Evolutionary conservation across 2,329 filamentous ascomycete genomes (phyloP).

Genomic region (Microsporum ferrugineum): DNA sequence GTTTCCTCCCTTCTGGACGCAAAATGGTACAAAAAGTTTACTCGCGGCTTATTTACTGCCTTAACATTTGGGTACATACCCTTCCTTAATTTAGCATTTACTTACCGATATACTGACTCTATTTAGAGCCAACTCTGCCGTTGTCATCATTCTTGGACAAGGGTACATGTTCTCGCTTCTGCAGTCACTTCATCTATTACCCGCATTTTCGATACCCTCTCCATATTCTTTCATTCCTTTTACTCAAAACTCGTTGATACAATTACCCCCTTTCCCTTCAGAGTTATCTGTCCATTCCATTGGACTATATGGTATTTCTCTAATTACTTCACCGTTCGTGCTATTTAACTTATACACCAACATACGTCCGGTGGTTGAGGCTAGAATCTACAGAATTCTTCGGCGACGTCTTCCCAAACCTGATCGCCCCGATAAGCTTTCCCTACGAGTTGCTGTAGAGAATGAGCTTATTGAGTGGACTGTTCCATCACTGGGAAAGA

Average conservation of each 20-base stretch:
- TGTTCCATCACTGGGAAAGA: conserved; percentile 29
- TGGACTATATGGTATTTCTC: conserved; percentile 17
- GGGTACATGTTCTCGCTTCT: conserved; percentile 34
- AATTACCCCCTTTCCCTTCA: conserved; percentile 22
- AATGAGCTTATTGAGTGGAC: conserved; percentile 36
- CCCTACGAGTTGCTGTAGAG: conserved; percentile 32
- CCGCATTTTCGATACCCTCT: conserved; percentile 23
- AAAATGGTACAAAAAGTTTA: conserved; percentile 18
- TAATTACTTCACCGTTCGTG: conserved; percentile 28
- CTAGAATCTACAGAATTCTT: conserved; percentile 31
- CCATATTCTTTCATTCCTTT: conserved; percentile 29
- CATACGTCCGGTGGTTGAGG: conserved; percentile 29
- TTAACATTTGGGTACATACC: conserved; percentile 23
- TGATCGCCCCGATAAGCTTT: conserved; percentile 30
- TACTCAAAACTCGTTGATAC: conserved; percentile 25
- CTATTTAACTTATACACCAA: conserved; percentile 28
- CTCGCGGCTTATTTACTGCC: conserved; percentile 21
- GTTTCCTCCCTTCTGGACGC: conserved; percentile 18
- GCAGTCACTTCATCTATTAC: conserved; percentile 33
- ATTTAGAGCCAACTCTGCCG: conserved; percentile 24
- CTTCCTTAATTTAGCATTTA: conserved; percentile 7
- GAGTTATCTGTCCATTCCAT: conserved; percentile 22
- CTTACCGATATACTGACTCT: conserved; percentile 14
- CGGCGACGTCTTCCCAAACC: conserved; percentile 34
- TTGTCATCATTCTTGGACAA: conserved; percentile 31